Evolutionary conservation across 139 green algal genomes (phyloP), one percentile per base, ranked within the genome.

Genomic region (Chlorella sp.): DNA sequence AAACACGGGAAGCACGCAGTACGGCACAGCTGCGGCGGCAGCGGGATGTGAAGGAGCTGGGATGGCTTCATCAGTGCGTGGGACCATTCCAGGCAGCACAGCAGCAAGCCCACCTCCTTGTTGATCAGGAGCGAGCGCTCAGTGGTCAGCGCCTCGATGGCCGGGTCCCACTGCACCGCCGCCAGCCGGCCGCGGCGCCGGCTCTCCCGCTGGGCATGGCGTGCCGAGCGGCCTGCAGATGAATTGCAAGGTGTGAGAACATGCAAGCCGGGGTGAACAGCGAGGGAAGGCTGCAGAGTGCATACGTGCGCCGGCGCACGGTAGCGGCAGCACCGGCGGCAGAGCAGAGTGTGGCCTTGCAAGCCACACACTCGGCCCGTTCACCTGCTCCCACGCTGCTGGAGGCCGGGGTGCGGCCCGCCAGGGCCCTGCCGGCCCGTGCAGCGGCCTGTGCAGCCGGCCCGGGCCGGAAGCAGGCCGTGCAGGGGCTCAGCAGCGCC

Each of bases 111-210:
- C 76, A 82, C 76, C 85, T 95, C 92, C 56, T 94, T 87, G 69
- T 94, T 95, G 25, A 94, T 93, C 32, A 95, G 70, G 4, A 75
- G 56, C 30, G 81, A 90, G 36, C 90, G 84, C 71, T 94, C 92
- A 4, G 55, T 26, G n/a, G 85, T 89, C 30, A 87, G 68, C 13
- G 15, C 51, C 51, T 60, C 51, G 51, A 21, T 60, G 51, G 51
- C 51, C 3, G 51, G 51, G 51, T 60, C 51, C 72, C 41, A 62
- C 51, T 62, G 74, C 51, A 78, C 41, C 17, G 71, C 71, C 12
- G 39, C 21, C 41, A 63, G 25, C 13, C 41, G 71, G 20, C 36
- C 25, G 38, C 20, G 41, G 26, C 71, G 32, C 4, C 71, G 62
- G 12, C 51, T 60, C 12, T 21, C 15, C 2, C 51, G 51, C 51